These are phyloP conservation scores for Colletotrichum nymphaeae DNA, from an alignment of 2,329 filamentous ascomycete species.

Conservation along the genomic window DNA sequence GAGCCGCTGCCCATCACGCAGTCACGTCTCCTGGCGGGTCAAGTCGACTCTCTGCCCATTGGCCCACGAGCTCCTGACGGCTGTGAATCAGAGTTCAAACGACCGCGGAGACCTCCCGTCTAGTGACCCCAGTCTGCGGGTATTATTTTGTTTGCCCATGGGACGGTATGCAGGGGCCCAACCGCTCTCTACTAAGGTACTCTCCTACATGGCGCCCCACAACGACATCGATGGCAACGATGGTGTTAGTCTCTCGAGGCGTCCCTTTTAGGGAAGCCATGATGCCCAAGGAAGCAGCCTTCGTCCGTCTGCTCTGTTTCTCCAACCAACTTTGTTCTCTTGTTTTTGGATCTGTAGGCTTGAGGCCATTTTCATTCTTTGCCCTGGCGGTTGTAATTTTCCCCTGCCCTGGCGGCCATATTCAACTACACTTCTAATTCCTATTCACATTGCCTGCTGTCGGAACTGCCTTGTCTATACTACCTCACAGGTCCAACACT, in stretches of 20 bases:
- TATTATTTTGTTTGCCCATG: constrained; percentile 20
- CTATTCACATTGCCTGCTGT: background rate
- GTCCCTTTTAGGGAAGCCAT: constrained; percentile 15
- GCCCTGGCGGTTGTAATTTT: constrained; percentile 20
- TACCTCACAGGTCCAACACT: background rate
- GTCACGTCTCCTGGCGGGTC: background rate
- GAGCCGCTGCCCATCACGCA: constrained; percentile 5
- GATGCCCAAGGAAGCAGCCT: background rate
- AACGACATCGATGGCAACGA: background rate
- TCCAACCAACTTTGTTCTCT: background rate
- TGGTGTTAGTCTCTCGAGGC: background rate
- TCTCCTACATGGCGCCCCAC: constrained; percentile 6
- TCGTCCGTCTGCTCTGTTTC: background rate
- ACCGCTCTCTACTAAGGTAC: background rate
- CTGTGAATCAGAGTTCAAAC: constrained; percentile 24
- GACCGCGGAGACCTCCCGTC: constrained; percentile 17
- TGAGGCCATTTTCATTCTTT: constrained; percentile 14
- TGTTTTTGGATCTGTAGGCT: background rate
- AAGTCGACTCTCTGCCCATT: background rate
- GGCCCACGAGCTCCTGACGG: constrained; percentile 14
- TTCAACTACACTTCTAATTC: constrained; percentile 9
- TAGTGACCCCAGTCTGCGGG: constrained; percentile 5
- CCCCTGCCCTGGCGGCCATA: constrained; percentile 18
- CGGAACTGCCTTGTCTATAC: background rate
- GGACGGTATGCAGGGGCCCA: constrained; percentile 21